Evolutionary conservation across 1,284 basidiomycete genomes (phyloP).

Genomic region (Cutaneotrichosporon cyanovorans): DNA sequence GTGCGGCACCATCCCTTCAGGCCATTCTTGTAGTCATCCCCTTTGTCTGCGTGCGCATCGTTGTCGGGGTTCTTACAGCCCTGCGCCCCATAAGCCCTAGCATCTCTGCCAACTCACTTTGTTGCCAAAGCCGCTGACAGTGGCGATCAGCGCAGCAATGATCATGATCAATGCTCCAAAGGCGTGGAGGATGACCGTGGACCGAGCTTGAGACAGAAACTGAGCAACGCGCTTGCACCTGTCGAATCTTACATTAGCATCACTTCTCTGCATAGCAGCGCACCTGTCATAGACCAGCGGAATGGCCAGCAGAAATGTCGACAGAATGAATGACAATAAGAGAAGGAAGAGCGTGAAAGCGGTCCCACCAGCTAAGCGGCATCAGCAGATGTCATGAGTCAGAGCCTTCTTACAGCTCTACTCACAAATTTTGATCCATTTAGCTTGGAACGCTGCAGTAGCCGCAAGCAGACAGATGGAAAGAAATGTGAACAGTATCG

Average conservation of each 20-base stretch:
- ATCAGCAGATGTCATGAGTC: too few species aligned
- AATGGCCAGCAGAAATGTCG: conserved; percentile 62
- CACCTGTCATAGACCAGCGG: conserved; percentile 77
- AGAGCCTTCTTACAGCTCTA: too few species aligned
- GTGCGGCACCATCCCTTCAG: conserved; percentile 75
- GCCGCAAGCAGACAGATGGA: conserved; percentile 80
- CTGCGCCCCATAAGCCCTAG: too few species aligned
- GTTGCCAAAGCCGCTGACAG: conserved; percentile 23
- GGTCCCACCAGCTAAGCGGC: conserved; percentile 61
- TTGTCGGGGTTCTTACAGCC: conserved; percentile 74
- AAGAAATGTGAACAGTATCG: conserved; percentile 74
- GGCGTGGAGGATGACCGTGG: conserved; percentile 68
- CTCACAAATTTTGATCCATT: conserved; percentile 75
- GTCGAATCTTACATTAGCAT: conserved; percentile 49
- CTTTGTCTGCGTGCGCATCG: conserved; percentile 54
- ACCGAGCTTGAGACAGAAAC: conserved; percentile 68
- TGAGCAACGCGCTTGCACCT: conserved; percentile 65
- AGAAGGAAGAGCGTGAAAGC: conserved; percentile 81
- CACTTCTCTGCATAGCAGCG: conserved; percentile 4
- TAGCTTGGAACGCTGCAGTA: conserved; percentile 75
- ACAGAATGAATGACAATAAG: conserved; percentile 61
- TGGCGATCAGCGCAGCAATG: conserved; percentile 57
- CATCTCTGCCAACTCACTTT: too few species aligned
- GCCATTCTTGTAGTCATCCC: conserved; percentile 60
- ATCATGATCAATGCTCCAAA: conserved; percentile 59